phyloP scores from a whole-genome alignment of 2,329 filamentous ascomycete species.

The Colletotrichum magnum region DNA sequence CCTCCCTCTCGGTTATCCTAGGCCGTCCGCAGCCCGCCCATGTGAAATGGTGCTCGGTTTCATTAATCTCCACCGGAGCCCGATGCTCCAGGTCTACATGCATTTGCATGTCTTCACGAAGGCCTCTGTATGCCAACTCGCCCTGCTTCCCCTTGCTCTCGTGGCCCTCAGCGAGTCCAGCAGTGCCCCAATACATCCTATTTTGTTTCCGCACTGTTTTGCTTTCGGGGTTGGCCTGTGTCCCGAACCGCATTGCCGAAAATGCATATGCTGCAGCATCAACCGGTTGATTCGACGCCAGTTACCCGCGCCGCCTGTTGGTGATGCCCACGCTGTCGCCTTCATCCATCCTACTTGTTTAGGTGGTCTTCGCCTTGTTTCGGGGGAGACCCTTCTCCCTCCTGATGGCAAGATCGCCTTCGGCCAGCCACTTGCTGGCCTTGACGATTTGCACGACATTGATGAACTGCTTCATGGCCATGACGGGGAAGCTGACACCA shows the following conservation, averaged over 20 bases:
- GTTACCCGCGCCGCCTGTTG: neutral
- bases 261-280: neutral
- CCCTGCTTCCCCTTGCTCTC: neutral
- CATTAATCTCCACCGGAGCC: conserved; percentile 15
- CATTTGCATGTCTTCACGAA: neutral
- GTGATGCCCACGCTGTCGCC: neutral
- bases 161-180: neutral
- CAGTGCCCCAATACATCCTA: neutral
- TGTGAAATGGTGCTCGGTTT: conserved; percentile 6
- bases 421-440: conserved; percentile 91
- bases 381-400: conserved; percentile 66
- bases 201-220: neutral
- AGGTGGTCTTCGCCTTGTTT: conserved; percentile 49
- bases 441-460: conserved; percentile 96
- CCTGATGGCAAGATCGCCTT: conserved; percentile 84
- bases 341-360: neutral
- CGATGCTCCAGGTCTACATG: neutral
- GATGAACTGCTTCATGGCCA: conserved; percentile 92
- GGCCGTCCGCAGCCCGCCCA: conserved; percentile 21
- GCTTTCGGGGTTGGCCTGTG: neutral
- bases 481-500: conserved; percentile 85
- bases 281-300: neutral
- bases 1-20: neutral
- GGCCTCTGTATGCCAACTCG: neutral
- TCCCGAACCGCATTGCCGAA: neutral